Evolutionary conservation across 768 basidiomycete genomes (phyloP).

Genomic region (Tricholoma furcatifolium): DNA sequence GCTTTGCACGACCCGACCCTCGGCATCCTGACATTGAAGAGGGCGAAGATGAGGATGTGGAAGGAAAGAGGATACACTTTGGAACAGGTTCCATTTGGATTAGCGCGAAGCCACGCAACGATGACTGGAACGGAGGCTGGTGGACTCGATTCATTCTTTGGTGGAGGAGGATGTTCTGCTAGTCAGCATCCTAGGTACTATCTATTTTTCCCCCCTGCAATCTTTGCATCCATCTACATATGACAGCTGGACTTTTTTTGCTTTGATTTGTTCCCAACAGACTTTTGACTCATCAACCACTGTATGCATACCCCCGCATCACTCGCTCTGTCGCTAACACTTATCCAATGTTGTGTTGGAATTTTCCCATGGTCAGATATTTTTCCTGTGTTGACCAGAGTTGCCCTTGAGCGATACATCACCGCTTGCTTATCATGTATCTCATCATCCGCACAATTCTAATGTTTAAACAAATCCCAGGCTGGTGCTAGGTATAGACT

Average conservation of each 20-base stretch:
- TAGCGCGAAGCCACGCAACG: conserved; percentile 54
- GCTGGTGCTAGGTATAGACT: background rate
- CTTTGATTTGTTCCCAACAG: conserved; percentile 8
- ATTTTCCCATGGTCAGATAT: too few species aligned
- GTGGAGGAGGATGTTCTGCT: conserved; percentile 81
- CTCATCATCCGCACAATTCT: background rate
- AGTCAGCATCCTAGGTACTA: conserved; percentile 20
- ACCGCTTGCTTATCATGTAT: too few species aligned
- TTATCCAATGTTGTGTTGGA: too few species aligned
- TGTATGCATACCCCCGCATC: background rate
- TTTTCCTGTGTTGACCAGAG: too few species aligned
- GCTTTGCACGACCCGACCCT: conserved; percentile 52
- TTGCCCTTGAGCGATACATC: too few species aligned
- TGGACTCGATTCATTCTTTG: conserved; percentile 79
- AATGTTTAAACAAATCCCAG: background rate
- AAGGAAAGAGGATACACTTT: conserved; percentile 59
- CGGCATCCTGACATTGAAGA: conserved; percentile 65
- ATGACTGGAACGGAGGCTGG: conserved; percentile 74
- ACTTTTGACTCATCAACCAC: background rate
- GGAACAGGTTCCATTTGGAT: conserved; percentile 89
- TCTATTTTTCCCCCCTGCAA: conserved; percentile 5
- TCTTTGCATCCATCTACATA: conserved; percentile 22
- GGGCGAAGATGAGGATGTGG: conserved; percentile 54
- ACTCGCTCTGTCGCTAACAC: too few species aligned
- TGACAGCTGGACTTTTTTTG: conserved; percentile 15